Evolutionary conservation across 2,329 filamentous ascomycete genomes (phyloP), one percentile per base, ranked within the genome.

Genomic region (Elsinoe perseae): DNA sequence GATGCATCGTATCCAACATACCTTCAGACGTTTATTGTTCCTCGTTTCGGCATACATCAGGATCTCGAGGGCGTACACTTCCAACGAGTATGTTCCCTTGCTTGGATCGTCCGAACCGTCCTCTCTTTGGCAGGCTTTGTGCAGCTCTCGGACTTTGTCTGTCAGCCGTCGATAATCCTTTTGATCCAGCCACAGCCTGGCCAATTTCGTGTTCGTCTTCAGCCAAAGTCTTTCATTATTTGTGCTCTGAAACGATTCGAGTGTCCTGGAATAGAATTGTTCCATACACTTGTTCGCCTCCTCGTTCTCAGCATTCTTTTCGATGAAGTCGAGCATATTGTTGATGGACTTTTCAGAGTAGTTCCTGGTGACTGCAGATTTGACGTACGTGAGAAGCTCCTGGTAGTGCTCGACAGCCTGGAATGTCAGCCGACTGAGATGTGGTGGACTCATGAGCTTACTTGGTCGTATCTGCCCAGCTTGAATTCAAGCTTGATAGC

Each of bases 311-410:
- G 85, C 85, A 36, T 85, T 87, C 73, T 96, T 97, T 72, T 97
- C 92, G 62, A 98, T 93, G 69, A 87, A 95, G 74, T 97, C 93
- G 46, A 98, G 83, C 85, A 98, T 95, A 71, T 96, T 97, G 75
- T 97, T 97, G 75, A 98, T 95, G 10, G 92, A 97, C 71, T 97
- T 97, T 72, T 98, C 93, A 1, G 93, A 96, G 73, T 97, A 97
- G 73, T 97, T 98, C 61, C 93, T 84, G 38, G 93, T 97, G 46
- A 98, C 92, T 6, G 92, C 92, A 2, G 89, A 95, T 72, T 93
- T 95, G 74, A 97, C 91, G 67, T 97, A 98, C 46, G 91, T 97
- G 62, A 98, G 83, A 27, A 98, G 88, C 73, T 97, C 90, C 62
- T 83, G 85, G 73, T 95, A 98, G 72, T 98, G 91, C 68, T 92